These are phyloP conservation scores for Cerrena zonata DNA, from an alignment of 1,284 basidiomycete genomes.

Conservation along the genomic window DNA sequence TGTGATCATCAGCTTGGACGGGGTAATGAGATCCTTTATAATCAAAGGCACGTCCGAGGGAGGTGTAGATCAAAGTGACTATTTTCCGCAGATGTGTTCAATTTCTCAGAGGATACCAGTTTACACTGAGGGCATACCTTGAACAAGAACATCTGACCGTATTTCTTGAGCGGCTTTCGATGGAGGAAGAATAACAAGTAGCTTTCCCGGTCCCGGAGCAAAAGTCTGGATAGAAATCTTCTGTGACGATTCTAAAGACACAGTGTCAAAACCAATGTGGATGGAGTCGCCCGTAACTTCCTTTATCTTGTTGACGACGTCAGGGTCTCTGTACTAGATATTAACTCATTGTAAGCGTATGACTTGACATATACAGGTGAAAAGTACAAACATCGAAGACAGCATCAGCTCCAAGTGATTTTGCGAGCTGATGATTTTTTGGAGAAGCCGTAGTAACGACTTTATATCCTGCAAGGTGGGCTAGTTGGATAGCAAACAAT, in stretches of 20 bases:
- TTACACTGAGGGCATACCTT: slow-evolving; percentile 6
- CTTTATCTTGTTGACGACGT: slow-evolving; percentile 21
- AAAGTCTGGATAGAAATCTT: slow-evolving; percentile 13
- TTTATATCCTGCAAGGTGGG: slow-evolving; percentile 35
- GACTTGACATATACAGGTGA: not conserved
- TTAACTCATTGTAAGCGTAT: not conserved
- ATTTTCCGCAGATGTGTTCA: not conserved
- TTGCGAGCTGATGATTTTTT: slow-evolving; percentile 33
- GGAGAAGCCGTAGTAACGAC: slow-evolving; percentile 38
- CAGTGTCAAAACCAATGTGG: slow-evolving; percentile 19
- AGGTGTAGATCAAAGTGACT: slow-evolving; percentile 16
- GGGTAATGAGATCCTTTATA: slow-evolving; percentile 8
- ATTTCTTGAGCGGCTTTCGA: slow-evolving; percentile 9
- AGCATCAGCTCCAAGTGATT: slow-evolving; percentile 36
- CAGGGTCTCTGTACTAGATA: slow-evolving; percentile 20
- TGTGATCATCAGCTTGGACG: slow-evolving; percentile 15
- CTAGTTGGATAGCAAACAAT: slow-evolving; percentile 40
- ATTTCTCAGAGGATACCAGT: not conserved
- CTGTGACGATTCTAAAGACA: slow-evolving; percentile 15
- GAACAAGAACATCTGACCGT: slow-evolving; percentile 13
- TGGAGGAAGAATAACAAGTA: slow-evolving; percentile 13
- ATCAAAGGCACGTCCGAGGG: slow-evolving; percentile 16
- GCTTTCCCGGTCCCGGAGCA: slow-evolving; percentile 14
- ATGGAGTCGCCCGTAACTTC: slow-evolving; percentile 18
- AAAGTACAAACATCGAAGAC: slow-evolving; percentile 28